These are phyloP conservation scores for Penicillium sp. DNA, from an alignment of 2,329 filamentous ascomycete genomes.

Conservation along the genomic window DNA sequence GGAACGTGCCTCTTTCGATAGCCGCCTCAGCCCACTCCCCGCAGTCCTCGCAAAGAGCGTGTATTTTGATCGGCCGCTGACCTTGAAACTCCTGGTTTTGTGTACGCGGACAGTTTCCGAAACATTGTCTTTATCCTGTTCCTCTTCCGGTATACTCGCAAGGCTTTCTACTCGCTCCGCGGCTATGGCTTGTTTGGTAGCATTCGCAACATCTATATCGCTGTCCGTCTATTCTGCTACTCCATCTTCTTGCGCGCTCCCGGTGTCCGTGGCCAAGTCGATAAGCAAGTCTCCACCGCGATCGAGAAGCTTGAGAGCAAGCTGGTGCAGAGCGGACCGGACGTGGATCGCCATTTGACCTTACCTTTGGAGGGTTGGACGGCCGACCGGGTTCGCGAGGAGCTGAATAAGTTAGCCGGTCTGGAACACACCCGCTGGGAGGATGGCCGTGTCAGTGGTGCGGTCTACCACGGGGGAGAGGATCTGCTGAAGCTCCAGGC, in stretches of 20 bases:
- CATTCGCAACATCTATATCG: constrained; percentile 65
- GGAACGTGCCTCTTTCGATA: background rate
- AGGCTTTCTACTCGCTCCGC: constrained; percentile 74
- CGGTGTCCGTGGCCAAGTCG: constrained; percentile 77
- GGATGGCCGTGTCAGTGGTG: constrained; percentile 87
- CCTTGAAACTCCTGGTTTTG: background rate
- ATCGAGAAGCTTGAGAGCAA: constrained; percentile 76
- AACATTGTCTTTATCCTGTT: constrained; percentile 89
- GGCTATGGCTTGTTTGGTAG: constrained; percentile 83
- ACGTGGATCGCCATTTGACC: constrained; percentile 64
- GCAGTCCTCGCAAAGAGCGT: constrained; percentile 4
- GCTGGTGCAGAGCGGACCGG: constrained; percentile 67
- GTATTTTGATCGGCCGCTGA: constrained; percentile 4
- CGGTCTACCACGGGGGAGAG: constrained; percentile 90
- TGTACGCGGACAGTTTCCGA: constrained; percentile 54
- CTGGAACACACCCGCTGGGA: constrained; percentile 98
- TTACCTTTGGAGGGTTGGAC: constrained; percentile 81
- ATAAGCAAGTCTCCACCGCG: constrained; percentile 74
- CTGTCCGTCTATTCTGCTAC: constrained; percentile 67
- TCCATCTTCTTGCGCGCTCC: constrained; percentile 80
- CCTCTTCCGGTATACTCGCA: constrained; percentile 73
- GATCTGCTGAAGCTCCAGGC: constrained; percentile 77
- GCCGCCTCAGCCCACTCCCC: background rate
- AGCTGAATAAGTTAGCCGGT: constrained; percentile 69
- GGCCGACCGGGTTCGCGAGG: constrained; percentile 68